phyloP scores from a whole-genome alignment of 2,329 filamentous ascomycete species.

The Teratosphaeriaceae sp. region DNA sequence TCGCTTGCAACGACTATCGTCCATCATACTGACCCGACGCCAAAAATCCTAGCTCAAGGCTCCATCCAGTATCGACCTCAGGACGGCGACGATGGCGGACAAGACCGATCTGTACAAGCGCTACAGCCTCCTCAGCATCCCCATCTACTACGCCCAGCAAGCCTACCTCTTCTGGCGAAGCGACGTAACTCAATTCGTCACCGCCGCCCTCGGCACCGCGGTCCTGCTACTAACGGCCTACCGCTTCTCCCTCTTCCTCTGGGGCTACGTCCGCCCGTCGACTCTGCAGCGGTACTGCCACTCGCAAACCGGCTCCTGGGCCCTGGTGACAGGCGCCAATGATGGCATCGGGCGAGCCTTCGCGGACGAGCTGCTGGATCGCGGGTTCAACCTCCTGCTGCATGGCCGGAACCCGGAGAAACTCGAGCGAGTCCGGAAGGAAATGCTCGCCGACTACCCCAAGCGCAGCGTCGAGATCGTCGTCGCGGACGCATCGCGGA shows the following conservation, averaged over 20 bases:
- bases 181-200: not conserved
- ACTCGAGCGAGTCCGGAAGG: slow-evolving; percentile 35
- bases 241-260: slow-evolving; percentile 1
- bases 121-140: slow-evolving; percentile 1
- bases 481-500: slow-evolving; percentile 38
- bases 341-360: slow-evolving; percentile 51
- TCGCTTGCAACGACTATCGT: no score
- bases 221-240: not conserved
- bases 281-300: slow-evolving; percentile 12
- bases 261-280: slow-evolving; percentile 7
- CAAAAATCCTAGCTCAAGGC: no score
- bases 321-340: slow-evolving; percentile 42
- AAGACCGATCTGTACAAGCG: slow-evolving; percentile 1
- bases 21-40: no score
- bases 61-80: no score
- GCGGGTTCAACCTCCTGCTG: slow-evolving; percentile 51
- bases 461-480: slow-evolving; percentile 33
- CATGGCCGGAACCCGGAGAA: slow-evolving; percentile 51
- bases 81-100: no score
- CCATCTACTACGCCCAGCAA: slow-evolving; percentile 3
- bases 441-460: slow-evolving; percentile 38
- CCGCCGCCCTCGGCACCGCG: slow-evolving; percentile 1
- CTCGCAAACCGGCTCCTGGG: slow-evolving; percentile 12
- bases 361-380: slow-evolving; percentile 43
- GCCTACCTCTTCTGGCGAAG: not conserved